phyloP scores from a whole-genome alignment of 805 yeast species.

The Saccharomycopsis synnaedendra region DNA sequence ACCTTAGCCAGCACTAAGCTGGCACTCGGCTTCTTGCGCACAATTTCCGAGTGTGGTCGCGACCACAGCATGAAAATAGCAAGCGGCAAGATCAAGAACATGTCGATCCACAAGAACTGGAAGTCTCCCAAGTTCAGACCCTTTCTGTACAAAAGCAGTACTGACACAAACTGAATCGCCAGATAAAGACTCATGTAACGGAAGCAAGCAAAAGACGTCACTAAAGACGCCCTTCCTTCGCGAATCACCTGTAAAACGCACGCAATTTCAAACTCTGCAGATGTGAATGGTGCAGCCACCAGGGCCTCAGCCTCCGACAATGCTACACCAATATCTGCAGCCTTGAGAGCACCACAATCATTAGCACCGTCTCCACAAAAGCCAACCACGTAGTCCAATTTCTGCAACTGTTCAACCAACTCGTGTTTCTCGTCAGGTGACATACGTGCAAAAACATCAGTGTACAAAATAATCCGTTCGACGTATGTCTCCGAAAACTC shows the following conservation, averaged over 20 bases:
- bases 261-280: slow-evolving; percentile 78
- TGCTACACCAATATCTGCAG: slow-evolving; percentile 95
- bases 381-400: slow-evolving; percentile 82
- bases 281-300: slow-evolving; percentile 97
- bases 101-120: slow-evolving; percentile 89
- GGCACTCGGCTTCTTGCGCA: slow-evolving; percentile 80
- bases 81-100: slow-evolving; percentile 82
- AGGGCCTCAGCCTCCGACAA: slow-evolving; percentile 96
- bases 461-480: slow-evolving; percentile 52
- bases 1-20: slow-evolving; percentile 85
- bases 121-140: slow-evolving; percentile 95
- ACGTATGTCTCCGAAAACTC: slow-evolving; percentile 28
- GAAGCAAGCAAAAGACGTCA: slow-evolving; percentile 93
- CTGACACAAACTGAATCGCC: slow-evolving; percentile 89
- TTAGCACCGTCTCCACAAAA: slow-evolving; percentile 99
- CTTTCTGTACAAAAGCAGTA: slow-evolving; percentile 69
- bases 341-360: slow-evolving; percentile 96
- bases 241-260: slow-evolving; percentile 86
- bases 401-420: slow-evolving; percentile 76
- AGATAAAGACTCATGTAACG: slow-evolving; percentile 96
- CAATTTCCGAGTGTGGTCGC: slow-evolving; percentile 50
- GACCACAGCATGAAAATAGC: slow-evolving; percentile 99
- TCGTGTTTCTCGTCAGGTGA: slow-evolving; percentile 99
- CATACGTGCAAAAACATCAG: slow-evolving; percentile 88
- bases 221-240: slow-evolving; percentile 92